phyloP scores from a whole-genome alignment of 106 monocot genomes.

The Triglochin maritima region DNA sequence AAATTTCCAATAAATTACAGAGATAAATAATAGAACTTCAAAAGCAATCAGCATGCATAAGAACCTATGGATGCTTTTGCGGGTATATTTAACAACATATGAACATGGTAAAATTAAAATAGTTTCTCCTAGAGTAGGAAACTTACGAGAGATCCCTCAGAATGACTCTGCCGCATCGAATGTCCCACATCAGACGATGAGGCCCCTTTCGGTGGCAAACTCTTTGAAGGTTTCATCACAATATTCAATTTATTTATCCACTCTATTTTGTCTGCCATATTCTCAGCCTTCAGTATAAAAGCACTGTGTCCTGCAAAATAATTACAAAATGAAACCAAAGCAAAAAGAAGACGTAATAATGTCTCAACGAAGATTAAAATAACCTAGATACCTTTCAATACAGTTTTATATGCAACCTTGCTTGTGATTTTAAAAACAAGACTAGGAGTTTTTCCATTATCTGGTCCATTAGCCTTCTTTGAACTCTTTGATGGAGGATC shows the following conservation, averaged over 20 bases:
- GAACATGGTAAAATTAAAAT: no score
- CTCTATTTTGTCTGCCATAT: slow-evolving; percentile 66
- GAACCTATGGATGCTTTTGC: no score
- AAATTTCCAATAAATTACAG: no score
- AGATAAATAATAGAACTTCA: no score
- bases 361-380: background rate
- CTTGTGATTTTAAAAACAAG: slow-evolving; percentile 32
- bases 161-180: slow-evolving; percentile 73
- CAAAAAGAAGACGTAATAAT: background rate
- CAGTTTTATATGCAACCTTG: slow-evolving; percentile 31
- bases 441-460: slow-evolving; percentile 13
- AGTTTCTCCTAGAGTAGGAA: background rate
- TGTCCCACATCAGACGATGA: slow-evolving; percentile 28
- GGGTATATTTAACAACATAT: no score
- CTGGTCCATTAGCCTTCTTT: slow-evolving; percentile 27
- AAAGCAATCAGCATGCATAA: no score
- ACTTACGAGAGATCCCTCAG: slow-evolving; percentile 90
- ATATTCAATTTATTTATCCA: slow-evolving; percentile 77
- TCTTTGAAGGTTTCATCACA: slow-evolving; percentile 43
- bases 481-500: slow-evolving; percentile 24
- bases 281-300: slow-evolving; percentile 88
- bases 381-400: slow-evolving; percentile 21
- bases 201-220: slow-evolving; percentile 24
- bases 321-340: no score
- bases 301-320: slow-evolving; percentile 69